Percentiles rank a stretch among this genome's conserved stretches.
Conservation (phyloP, 164 flowering plant genomes). For the Stephania cephalantha region DNA sequence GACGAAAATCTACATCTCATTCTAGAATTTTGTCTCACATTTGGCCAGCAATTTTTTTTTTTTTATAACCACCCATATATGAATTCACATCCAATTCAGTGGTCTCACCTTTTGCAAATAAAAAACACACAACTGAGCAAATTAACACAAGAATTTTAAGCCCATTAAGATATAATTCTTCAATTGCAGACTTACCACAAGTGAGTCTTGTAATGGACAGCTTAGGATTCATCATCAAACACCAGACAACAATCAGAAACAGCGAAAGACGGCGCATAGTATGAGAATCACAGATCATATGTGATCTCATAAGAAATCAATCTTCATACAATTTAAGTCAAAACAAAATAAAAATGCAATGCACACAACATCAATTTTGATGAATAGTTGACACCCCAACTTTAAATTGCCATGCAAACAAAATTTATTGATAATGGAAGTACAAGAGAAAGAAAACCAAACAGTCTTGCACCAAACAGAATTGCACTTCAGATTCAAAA, state of each 20-base stretch:
- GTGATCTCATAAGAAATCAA: conserved; percentile 1
- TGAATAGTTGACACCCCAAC: neutral
- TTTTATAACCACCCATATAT: neutral
- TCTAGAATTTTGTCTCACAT: neutral
- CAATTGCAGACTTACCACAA: neutral
- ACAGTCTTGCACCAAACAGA: neutral
- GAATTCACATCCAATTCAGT: neutral
- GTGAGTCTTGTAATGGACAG: neutral
- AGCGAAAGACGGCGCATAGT: neutral
- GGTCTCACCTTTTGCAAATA: neutral
- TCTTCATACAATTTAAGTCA: neutral
- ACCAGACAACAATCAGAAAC: neutral
- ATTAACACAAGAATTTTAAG: neutral
- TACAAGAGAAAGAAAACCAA: neutral
- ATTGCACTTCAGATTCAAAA: neutral
- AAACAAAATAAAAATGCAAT: neutral
- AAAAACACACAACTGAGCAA: neutral
- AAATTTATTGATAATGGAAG: neutral
- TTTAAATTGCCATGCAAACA: neutral
- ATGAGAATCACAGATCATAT: neutral
- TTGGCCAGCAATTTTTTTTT: neutral
- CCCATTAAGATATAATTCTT: neutral
- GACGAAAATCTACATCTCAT: neutral
- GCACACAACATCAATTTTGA: neutral
- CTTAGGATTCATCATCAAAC: conserved; percentile 2